Percentiles rank a stretch among this genome's conserved stretches.
Evolutionary conservation across 73 alveolate species (phyloP).

Genomic region (Paraurostyla sp.): DNA sequence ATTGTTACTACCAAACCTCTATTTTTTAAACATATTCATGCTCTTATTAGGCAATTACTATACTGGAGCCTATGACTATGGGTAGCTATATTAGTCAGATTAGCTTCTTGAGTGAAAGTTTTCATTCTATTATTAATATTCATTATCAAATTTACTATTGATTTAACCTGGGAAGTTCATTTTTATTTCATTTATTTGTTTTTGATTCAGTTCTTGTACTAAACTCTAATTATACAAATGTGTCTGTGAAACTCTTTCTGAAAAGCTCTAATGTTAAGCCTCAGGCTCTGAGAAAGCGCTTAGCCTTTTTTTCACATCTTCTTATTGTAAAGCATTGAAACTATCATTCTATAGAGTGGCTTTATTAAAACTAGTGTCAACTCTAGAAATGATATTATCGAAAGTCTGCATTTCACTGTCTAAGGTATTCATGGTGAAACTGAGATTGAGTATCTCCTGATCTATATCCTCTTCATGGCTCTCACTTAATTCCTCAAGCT

Average conservation of each 20-base stretch:
- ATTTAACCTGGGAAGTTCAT: not conserved
- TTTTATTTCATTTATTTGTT: not conserved
- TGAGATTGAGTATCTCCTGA: conserved; percentile 17
- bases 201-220: too few relatives aligned
- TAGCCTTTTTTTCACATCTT: too few relatives aligned
- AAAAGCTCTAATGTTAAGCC: too few relatives aligned
- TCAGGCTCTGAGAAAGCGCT: too few relatives aligned
- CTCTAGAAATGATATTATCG: not conserved
- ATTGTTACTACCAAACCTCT: not conserved
- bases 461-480: conserved; percentile 24
- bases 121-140: too few relatives aligned
- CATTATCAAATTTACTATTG: not conserved
- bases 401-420: not conserved
- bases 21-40: not conserved
- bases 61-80: too few relatives aligned
- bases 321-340: not conserved
- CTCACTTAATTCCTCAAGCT: not conserved
- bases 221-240: too few relatives aligned
- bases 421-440: conserved; percentile 24
- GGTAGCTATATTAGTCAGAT: too few relatives aligned
- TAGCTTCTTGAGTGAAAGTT: too few relatives aligned
- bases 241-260: too few relatives aligned
- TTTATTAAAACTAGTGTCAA: too few relatives aligned
- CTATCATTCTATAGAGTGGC: conserved; percentile 2
- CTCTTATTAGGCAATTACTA: not conserved